Percentiles rank a stretch among this genome's conserved stretches.
phyloP scores from a whole-genome alignment of 176 grass and related monocot genomes.

The bread wheat (Triticum aestivum) region DNA sequence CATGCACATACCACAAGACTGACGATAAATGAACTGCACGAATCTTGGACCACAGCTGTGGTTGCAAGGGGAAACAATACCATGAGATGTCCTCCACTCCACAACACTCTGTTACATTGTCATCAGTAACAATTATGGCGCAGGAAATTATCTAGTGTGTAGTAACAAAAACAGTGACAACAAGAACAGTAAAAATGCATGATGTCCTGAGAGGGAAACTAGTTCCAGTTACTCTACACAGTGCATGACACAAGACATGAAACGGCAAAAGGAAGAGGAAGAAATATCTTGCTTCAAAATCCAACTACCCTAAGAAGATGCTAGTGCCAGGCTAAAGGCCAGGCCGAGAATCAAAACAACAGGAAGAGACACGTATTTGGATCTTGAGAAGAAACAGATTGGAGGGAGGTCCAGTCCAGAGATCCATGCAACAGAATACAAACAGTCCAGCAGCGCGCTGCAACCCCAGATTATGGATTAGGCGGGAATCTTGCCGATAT shows the following conservation, averaged over 20 bases:
- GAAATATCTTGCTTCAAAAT: conserved; percentile 21
- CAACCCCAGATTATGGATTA: conserved; percentile 60
- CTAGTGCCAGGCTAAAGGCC: conserved; percentile 10
- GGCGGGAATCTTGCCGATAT: conserved; percentile 58
- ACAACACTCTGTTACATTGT: not conserved
- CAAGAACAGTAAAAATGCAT: not conserved
- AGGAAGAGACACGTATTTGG: conserved; percentile 20
- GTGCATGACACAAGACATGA: not conserved
- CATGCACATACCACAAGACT: too few relatives aligned
- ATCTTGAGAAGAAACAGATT: conserved; percentile 16
- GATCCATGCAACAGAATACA: conserved; percentile 29
- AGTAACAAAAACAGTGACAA: not conserved
- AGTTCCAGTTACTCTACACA: not conserved
- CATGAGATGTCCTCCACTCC: not conserved
- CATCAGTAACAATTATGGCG: not conserved
- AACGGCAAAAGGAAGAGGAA: conserved; percentile 12
- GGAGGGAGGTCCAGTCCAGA: conserved; percentile 2
- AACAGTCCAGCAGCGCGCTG: conserved; percentile 33
- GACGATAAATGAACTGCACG: too few relatives aligned
- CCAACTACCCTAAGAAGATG: not conserved
- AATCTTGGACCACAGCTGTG: too few relatives aligned
- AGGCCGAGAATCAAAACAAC: conserved; percentile 22
- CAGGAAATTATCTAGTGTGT: not conserved
- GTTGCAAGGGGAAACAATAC: not conserved
- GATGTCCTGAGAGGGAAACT: not conserved